Base-by-base conservation (phyloP, 768 basidiomycete genomes). In the Suillus occidentalis region DNA sequence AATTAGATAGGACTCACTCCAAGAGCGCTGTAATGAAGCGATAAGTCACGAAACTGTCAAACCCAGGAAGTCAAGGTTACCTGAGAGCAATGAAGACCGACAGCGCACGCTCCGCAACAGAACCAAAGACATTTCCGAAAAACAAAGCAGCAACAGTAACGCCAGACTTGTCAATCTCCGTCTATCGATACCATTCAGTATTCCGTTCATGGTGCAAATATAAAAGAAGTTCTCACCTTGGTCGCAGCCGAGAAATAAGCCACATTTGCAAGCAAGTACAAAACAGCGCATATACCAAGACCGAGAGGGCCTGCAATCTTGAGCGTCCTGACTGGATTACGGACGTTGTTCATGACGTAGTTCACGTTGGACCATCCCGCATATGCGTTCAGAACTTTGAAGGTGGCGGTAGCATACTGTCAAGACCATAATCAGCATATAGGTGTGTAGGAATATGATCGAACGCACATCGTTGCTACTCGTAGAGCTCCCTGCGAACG, bases 261-360 rank as follows among this genome's bases (percentile, higher is more conserved):
- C 2, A 88, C 76, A 60, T 88, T 87, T 3, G 85, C 85, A 5
- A 88, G 74, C 16, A 87, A 65, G 62, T 88, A 88, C 3, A 88
- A 72, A 2, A 77, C 69, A 0, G 84, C 80, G 42, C 85, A 86
- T 31, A 87, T 84, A 6, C 82, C 79, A 13, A 87, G 73, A 1
- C 85, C 86, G 22, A 87, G 82, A 0, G 86, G 86, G 2, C 84
- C 87, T 0, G 87, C 86, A 42, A 87, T 85, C 72, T 85, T 86
- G 61, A 89, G 81, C 9, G 87, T 89, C 52, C 84, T 81, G 2
- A 87, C 79, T 0, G 87, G 87, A 67, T 87, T 76, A 66, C 82
- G 83, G 61, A 88, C 85, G 12, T 87, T 85, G 73, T 86, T 87
- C 63, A 88, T 73, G 7, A 87, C 86, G 61, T 85, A 85, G 68